Evolutionary conservation across 192 early-diverging fungal genomes (phyloP).

Genomic region (Borealophlyctis nickersoniae): DNA sequence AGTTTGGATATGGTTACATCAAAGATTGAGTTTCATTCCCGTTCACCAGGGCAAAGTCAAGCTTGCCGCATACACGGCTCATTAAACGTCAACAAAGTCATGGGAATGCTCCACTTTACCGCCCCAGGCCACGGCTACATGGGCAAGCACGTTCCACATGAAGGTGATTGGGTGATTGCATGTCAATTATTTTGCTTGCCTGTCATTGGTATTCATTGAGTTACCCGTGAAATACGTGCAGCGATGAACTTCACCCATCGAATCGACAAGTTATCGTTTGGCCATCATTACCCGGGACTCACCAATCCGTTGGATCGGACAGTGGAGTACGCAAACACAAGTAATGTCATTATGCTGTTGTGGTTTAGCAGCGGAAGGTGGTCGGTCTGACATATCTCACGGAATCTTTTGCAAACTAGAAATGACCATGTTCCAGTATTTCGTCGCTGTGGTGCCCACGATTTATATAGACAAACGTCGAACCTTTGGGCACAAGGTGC

Average conservation of each 20-base stretch:
- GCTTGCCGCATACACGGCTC: constrained; percentile 77
- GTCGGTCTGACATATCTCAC: constrained; percentile 6
- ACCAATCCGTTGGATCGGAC: constrained; percentile 85
- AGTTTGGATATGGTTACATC: no score
- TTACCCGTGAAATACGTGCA: no score
- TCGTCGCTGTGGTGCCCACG: constrained; percentile 83
- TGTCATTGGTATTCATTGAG: no score
- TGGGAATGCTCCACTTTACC: constrained; percentile 89
- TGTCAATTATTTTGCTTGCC: no score
- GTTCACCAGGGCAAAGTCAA: constrained; percentile 40
- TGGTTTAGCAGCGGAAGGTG: neutral
- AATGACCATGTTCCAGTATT: constrained; percentile 81
- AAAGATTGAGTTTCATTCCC: no score
- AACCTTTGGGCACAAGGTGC: constrained; percentile 38
- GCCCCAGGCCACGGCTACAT: constrained; percentile 84
- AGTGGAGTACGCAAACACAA: constrained; percentile 57
- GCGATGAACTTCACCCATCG: constrained; percentile 93
- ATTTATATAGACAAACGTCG: constrained; percentile 63
- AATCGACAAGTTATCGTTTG: constrained; percentile 90
- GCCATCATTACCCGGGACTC: constrained; percentile 75
- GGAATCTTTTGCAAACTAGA: no score
- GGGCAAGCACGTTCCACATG: constrained; percentile 63
- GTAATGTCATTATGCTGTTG: constrained; percentile 32
- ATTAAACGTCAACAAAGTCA: constrained; percentile 73
- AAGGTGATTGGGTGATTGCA: constrained; percentile 57